These are phyloP conservation scores for Hsuehochloa calcarea DNA, from an alignment of 176 grass and related monocot genomes.

Conservation along the genomic window DNA sequence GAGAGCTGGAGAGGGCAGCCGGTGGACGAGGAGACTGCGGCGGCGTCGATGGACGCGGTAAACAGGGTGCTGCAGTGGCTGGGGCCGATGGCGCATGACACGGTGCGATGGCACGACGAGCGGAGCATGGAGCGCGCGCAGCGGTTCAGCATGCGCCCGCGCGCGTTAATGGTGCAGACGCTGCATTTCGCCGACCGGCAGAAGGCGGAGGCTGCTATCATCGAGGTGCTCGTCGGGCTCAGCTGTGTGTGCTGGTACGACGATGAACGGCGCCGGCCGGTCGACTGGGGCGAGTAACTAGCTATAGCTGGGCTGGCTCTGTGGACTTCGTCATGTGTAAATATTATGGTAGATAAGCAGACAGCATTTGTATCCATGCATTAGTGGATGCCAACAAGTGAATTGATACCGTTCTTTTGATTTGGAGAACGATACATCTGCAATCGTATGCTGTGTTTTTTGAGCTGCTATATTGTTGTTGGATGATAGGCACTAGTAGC, in stretches of 20 bases:
- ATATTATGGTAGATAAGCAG: not conserved
- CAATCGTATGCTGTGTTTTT: no score
- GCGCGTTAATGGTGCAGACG: constrained; percentile 66
- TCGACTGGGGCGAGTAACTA: constrained; percentile 26
- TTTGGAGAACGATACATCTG: no score
- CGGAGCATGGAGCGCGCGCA: constrained; percentile 67
- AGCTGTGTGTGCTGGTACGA: constrained; percentile 74
- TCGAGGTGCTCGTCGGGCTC: constrained; percentile 70
- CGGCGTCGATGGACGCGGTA: constrained; percentile 43
- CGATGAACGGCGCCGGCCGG: constrained; percentile 32
- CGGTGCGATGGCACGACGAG: constrained; percentile 77
- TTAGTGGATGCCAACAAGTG: not conserved
- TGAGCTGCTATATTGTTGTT: no score
- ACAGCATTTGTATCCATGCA: not conserved
- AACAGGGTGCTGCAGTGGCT: constrained; percentile 57
- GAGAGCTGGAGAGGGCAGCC: constrained; percentile 45
- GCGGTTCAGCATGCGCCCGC: constrained; percentile 56
- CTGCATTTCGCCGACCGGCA: constrained; percentile 71
- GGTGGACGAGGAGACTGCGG: constrained; percentile 41
- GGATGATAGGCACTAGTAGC: no score
- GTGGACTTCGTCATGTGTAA: not conserved
- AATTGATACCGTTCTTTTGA: no score
- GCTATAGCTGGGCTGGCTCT: not conserved
- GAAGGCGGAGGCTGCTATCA: constrained; percentile 68
- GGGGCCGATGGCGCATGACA: constrained; percentile 67